These are phyloP conservation scores for Fusarium citri DNA, from an alignment of 2,329 filamentous ascomycete genomes.

Conservation along the genomic window DNA sequence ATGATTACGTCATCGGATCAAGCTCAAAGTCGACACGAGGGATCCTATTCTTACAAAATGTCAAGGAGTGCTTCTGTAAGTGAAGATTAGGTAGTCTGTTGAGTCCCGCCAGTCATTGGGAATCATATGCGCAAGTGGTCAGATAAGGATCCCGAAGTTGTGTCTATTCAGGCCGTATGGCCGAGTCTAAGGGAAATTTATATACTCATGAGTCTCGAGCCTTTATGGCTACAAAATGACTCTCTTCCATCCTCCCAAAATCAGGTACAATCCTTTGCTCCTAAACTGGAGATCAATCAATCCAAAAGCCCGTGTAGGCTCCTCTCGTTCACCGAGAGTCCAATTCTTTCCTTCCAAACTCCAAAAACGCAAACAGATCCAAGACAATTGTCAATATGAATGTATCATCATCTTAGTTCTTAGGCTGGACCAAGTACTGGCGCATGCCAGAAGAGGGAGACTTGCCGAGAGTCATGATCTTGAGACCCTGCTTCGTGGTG, in stretches of 20 bases:
- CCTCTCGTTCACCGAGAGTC: background rate
- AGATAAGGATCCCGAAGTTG: background rate
- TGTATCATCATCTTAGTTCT: background rate
- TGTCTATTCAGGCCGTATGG: background rate
- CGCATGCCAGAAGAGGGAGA: conserved; percentile 32
- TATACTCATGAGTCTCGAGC: background rate
- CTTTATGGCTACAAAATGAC: background rate
- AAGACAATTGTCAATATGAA: background rate
- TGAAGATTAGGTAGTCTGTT: too few relatives aligned
- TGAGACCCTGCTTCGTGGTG: conserved; percentile 19
- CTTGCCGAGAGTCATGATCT: conserved; percentile 36
- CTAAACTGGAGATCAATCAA: too few relatives aligned
- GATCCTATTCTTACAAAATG: background rate
- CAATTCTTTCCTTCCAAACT: background rate
- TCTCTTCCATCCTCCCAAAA: background rate
- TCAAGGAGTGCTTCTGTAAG: accelerated
- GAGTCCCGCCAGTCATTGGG: background rate
- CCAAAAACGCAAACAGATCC: background rate
- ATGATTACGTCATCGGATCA: conserved; percentile 21
- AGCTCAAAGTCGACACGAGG: background rate
- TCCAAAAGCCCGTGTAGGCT: background rate
- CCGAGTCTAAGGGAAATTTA: background rate
- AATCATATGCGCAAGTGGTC: background rate
- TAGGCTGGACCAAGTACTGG: conserved; percentile 28
- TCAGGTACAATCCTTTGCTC: background rate